Base-by-base conservation (phyloP, 805 yeast species). In the Lipomyces oligophaga region DNA sequence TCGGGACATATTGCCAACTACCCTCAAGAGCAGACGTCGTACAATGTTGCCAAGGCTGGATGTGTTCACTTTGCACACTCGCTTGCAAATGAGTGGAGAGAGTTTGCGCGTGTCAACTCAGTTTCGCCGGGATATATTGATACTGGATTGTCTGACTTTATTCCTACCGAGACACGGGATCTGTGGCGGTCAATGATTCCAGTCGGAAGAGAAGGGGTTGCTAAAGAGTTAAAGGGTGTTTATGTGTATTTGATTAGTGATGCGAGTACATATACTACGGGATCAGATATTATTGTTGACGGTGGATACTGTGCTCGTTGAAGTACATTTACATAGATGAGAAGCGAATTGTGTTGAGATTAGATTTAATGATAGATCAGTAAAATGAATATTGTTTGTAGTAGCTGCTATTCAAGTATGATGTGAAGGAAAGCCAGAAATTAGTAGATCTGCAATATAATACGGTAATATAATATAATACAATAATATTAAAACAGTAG, bases 1-100 rank as follows among this genome's bases (percentile, higher is more conserved):
- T 83, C 93, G 22, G 96, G 85, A 13, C 87, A 81, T 68, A 81
- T 88, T 59, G 93, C 80, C 59, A 87, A 87, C 66, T 78, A 80
- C 52, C 96, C 96, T 20, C 93, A 88, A 66, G 72, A 79, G 63
- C 96, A 87, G 69, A 83, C 95, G 11, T 79, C 83, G 32, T 86
- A 86, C 71, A 86, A 86, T 61, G 85, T 87, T 13, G 84, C 88
- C 58, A 87, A 86, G 72, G 95, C 95, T 33, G 95, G 80, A 10
- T 80, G 85, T 22, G 63, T 81, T 55, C 95, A 87, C 62, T 73
- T 86, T 58, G 78, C 83, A 28, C 81, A 73, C 64, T 84, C 93
- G 1, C 70, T 86, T 55, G 90, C 95, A 13, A 79, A 86, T 34
- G 96, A 87, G 69, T 87, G 93, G 89, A 79, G 88, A n/a, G 77